Conservation (phyloP, 2,329 filamentous ascomycete species). For the Aaosphaeria pasadenensis region DNA sequence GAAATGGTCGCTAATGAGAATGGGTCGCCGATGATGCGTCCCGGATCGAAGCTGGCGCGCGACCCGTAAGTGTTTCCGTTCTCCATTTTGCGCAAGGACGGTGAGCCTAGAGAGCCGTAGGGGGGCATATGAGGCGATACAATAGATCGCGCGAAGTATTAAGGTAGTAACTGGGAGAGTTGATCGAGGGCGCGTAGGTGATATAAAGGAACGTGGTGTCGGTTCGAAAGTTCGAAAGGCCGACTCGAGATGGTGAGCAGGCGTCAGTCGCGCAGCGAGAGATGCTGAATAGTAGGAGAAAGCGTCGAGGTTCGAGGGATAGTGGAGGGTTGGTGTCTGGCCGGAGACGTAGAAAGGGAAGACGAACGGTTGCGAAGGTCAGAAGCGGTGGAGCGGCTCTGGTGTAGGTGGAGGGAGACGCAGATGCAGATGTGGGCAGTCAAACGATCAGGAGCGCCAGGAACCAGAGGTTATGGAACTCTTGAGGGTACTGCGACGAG, state of each 20-base stretch:
- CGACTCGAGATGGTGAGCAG: conserved; percentile 11
- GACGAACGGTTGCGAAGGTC: conserved; percentile 1
- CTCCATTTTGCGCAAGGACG: conserved; percentile 80
- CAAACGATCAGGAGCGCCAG: conserved; percentile 2
- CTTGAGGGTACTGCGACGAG: conserved; percentile 11
- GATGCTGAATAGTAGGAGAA: neutral
- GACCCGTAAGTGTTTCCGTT: conserved; percentile 51
- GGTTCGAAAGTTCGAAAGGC: conserved; percentile 3
- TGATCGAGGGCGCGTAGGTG: conserved; percentile 51
- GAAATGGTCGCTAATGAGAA: conserved; percentile 94
- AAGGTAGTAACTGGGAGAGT: neutral
- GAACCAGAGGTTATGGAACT: conserved; percentile 6
- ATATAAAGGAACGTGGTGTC: conserved; percentile 14
- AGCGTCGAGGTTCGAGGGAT: neutral
- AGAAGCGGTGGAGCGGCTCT: neutral
- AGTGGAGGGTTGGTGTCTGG: conserved; percentile 12
- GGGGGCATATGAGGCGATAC: conserved; percentile 57
- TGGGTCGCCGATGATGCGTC: conserved; percentile 92
- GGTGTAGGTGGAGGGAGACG: neutral
- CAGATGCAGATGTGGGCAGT: conserved; percentile 1
- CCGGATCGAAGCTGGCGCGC: conserved; percentile 62
- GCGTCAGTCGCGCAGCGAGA: neutral
- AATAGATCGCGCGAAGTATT: conserved; percentile 1
- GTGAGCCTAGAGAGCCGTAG: conserved; percentile 70
- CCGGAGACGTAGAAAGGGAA: conserved; percentile 11